Evolutionary conservation across 1,284 basidiomycete species (phyloP), one percentile per base, ranked within the genome.

Genomic region (Malassezia psittaci): DNA sequence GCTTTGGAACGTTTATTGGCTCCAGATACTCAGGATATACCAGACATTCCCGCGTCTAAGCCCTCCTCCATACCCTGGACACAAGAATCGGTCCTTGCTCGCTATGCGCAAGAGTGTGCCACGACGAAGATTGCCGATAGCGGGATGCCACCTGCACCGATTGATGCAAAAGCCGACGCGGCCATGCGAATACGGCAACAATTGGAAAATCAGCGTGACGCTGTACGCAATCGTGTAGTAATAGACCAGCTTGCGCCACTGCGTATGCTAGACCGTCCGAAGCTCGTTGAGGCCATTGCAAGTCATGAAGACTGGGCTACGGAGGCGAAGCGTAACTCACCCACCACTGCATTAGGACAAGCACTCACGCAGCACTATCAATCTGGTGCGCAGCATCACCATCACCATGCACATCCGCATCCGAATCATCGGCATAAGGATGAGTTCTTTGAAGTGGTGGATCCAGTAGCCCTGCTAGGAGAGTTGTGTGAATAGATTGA

Each of bases 401-500:
- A 50, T 36, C 57, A 53, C 40, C 52, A 56, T 16, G 18, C 40
- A 33, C 13, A 55, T 34, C 16, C 55, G 42, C 33, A 43, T 19
- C 51, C 50, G n/a, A 48, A 51, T 24, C 61, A 66, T 37, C 61
- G 64, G 19, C 61, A 61, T 47, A 65, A 60, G 41, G 69, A 70
- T 32, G 65, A 71, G 44, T 60, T 67, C 38, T 72, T 61, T 55
- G 69, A 72, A 33, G 69, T 72, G 3, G 68, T 69, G 9, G 69
- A 72, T 51, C 67, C 69, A 0, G 66, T 64, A 13, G 67, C 67
- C 2, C 54, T 72, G 13, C 63, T 72, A 24, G 66, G 62, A 4
- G 39, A 42, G 33, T 49, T 66, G 29, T 65, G 60, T 52, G 62
- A 67, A 32, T 63, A 51, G 36, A 10, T 16, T 7, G 41, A 43